phyloP scores from a whole-genome alignment of 148 eudicot genomes.

The Dianthus caryophyllus region DNA sequence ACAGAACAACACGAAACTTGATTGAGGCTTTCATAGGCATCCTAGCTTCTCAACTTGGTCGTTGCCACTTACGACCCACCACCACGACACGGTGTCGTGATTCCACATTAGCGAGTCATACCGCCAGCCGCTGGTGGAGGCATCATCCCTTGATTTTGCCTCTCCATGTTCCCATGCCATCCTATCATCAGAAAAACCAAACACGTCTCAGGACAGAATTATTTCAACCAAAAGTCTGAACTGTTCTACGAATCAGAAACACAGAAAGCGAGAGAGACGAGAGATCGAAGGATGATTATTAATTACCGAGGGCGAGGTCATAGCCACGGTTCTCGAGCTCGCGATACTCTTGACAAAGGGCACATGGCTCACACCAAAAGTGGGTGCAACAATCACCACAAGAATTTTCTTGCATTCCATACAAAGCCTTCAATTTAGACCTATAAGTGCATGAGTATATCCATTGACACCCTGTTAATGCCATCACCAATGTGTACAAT shows the following conservation, averaged over 20 bases:
- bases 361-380: constrained; percentile 35
- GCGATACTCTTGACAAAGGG: constrained; percentile 43
- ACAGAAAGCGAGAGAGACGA: too few species aligned
- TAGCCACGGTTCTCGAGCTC: constrained; percentile 39
- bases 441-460: constrained; percentile 36
- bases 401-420: constrained; percentile 27
- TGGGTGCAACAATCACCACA: constrained; percentile 35
- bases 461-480: constrained; percentile 21
- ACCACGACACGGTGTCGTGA: neutral
- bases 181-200: constrained; percentile 17
- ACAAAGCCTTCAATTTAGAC: constrained; percentile 31
- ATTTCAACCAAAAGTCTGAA: neutral
- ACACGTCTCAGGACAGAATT: neutral
- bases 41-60: neutral
- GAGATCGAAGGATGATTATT: neutral
- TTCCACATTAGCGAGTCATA: constrained; percentile 29
- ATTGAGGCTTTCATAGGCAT: neutral
- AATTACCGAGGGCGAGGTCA: constrained; percentile 33
- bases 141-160: constrained; percentile 23
- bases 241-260: too few species aligned
- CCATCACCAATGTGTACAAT: constrained; percentile 17
- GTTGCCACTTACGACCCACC: neutral
- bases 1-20: neutral
- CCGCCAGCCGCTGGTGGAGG: constrained; percentile 29
- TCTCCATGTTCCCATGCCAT: constrained; percentile 36